Evolutionary conservation across 2,329 filamentous ascomycete genomes (phyloP), one percentile per base, ranked within the genome.

Genomic region (Neonectria hederae): DNA sequence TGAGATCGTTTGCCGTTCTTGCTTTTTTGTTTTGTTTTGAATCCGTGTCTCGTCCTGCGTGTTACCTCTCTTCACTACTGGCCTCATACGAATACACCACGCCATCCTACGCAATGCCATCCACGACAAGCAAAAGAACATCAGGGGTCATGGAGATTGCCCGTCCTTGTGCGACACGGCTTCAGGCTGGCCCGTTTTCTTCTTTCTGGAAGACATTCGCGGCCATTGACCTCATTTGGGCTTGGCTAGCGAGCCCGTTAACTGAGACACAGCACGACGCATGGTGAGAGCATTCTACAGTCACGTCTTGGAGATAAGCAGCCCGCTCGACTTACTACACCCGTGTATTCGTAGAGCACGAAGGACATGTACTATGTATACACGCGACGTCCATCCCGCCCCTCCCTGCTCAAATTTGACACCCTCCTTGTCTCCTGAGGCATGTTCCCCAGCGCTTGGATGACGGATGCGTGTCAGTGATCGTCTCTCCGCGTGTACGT

Each of bases 191-290:
- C 22, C n/a, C n/a, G 5, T 6, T 49, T 17, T n/a, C 35, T 38
- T 7, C n/a, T 21, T 14, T 35, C n/a, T 51, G 48, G 28, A 51
- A 30, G 48, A 32, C 28, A 32, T 13, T 22, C 48, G 19, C 28
- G 35, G 48, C 48, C 48, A 51, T 28, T 32, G 48, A 51, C 48
- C 48, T 51, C 48, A 51, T 51, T 28, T 11, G 48, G 28, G 48
- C 22, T 9, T 24, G 8, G 21, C 14, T 32, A 32, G 48, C 48
- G 48, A 51, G 48, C 11, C n/a, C n/a, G n/a, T 51, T 17, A n/a
- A n/a, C 11, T 32, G 48, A 42, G n/a, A 21, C 9, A 11, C 38
- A 13, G 38, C n/a, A 11, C 38, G n/a, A 21, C 38, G 38, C 38
- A 42, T 42, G n/a, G n/a, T 42, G 48, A 51, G 26, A 30, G 26